Evolutionary conservation across 768 basidiomycete genomes (phyloP).

Genomic region (Tricholoma matsutake): DNA sequence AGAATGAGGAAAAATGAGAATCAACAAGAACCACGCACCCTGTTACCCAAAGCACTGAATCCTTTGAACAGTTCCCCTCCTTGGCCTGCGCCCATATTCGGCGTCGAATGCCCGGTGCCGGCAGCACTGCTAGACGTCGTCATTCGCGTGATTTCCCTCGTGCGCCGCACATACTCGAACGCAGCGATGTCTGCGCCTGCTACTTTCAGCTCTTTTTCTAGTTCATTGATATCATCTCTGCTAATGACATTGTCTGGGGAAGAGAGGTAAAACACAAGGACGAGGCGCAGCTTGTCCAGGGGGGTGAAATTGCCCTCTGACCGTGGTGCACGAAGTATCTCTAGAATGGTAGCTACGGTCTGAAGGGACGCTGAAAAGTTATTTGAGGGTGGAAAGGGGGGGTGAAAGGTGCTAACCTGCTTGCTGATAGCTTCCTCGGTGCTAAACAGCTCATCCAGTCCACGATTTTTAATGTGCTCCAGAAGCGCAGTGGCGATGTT

Average conservation of each 20-base stretch:
- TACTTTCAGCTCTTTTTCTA: slow-evolving; percentile 83
- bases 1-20: background rate
- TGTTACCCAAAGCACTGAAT: slow-evolving; percentile 88
- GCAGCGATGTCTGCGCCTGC: slow-evolving; percentile 78
- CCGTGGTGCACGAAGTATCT: slow-evolving; percentile 76
- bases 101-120: slow-evolving; percentile 62
- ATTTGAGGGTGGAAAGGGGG: background rate
- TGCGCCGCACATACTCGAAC: slow-evolving; percentile 89
- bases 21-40: slow-evolving; percentile 44
- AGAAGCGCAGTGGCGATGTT: slow-evolving; percentile 95
- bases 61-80: slow-evolving; percentile 91
- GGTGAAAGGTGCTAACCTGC: slow-evolving; percentile 48
- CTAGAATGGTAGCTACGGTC: slow-evolving; percentile 78
- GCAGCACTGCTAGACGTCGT: slow-evolving; percentile 58
- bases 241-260: slow-evolving; percentile 74
- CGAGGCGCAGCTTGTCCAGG: slow-evolving; percentile 87
- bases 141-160: slow-evolving; percentile 92
- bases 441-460: slow-evolving; percentile 96
- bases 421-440: slow-evolving; percentile 88
- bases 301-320: slow-evolving; percentile 64
- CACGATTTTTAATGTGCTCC: slow-evolving; percentile 92
- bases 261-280: slow-evolving; percentile 94
- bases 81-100: slow-evolving; percentile 60
- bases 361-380: slow-evolving; percentile 25
- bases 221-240: slow-evolving; percentile 85